Base-by-base conservation (phyloP, 345 rosid species). In the Isatis tinctoria region DNA sequence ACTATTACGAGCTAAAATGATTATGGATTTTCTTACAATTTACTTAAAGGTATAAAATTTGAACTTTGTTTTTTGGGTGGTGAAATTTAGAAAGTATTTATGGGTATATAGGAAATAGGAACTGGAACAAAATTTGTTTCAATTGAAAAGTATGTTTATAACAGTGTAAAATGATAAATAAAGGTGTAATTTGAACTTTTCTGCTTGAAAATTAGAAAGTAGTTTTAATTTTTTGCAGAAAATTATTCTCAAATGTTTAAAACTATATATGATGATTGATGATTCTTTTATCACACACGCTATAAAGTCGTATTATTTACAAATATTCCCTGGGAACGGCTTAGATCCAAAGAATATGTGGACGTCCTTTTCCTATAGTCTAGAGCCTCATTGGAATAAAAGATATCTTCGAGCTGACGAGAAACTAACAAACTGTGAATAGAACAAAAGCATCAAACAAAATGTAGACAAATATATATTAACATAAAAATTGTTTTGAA, bases 341-440 rank as follows among this genome's bases (percentile, higher is more conserved):
- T 69, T 64, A 77, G 76, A 77, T 70, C 76, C 80, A 65, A 77
- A 41, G 72, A 65, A 77, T 70, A 70, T 64, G 80, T 64, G 76
- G 52, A 57, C 30, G 67, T 70, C 80, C 14, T 28, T 17, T n/a
- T 16, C 30, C 28, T 18, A 65, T 36, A 82, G 59, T 81, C 4
- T 5, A 39, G 2, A 20, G 6, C 10, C 41, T 32, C 75, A 44
- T 22, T 78, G 44, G 44, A 64, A 35, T 16, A 32, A 60, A 59
- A 70, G 35, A 78, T 57, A 60, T 79, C 73, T 71, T 69, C 26
- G 16, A 69, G 69, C 56, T 40, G 45, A 75, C 64, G 77, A 64
- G 2, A 64, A 18, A 54, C 3, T 63, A 59, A 59, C 52, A 59
- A 58, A 66, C 20, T 67, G 48, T 66, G 51, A 60, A 67, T 30